Conservation (phyloP, 1,284 basidiomycete genomes). For the Cryptococcus hybrid region DNA sequence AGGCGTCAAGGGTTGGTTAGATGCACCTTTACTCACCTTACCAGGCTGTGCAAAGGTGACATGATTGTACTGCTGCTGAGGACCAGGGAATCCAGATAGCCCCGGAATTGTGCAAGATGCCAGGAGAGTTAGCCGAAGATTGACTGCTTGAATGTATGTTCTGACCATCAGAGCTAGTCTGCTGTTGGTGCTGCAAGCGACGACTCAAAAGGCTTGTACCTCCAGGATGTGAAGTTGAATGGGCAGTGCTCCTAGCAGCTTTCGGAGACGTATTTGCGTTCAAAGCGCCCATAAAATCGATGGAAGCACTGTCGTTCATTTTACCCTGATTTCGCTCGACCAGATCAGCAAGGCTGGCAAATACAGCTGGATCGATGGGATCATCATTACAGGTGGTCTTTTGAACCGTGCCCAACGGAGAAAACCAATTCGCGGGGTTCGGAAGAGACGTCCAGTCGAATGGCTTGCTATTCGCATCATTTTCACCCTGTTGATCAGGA, state of each 20-base stretch:
- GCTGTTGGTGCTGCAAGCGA: conserved; percentile 14
- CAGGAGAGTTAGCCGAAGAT: not conserved
- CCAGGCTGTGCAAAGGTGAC: conserved; percentile 5
- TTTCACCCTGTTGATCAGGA: not conserved
- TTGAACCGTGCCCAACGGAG: not conserved
- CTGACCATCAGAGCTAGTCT: not conserved
- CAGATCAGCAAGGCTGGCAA: conserved; percentile 30
- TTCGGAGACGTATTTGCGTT: not conserved
- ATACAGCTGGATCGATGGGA: conserved; percentile 23
- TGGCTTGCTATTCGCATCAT: not conserved
- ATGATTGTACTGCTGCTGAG: conserved; percentile 2
- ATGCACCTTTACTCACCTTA: not conserved
- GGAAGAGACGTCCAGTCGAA: conserved; percentile 18
- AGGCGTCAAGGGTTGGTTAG: conserved; percentile 4
- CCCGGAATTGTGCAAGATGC: conserved; percentile 7
- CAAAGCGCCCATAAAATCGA: not conserved
- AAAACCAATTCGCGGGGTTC: conserved; percentile 11
- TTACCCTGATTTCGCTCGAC: conserved; percentile 22
- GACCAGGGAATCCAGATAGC: not conserved
- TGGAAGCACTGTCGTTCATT: not conserved
- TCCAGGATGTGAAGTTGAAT: not conserved
- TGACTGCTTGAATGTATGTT: not conserved
- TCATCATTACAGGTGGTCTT: not conserved
- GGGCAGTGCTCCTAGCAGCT: not conserved
- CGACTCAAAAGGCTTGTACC: conserved; percentile 13